A percentile compares a stretch with the other conserved stretches of the same genome.
phyloP scores from a whole-genome alignment of 1,284 basidiomycete genomes.

The Phylloporus sp. region DNA sequence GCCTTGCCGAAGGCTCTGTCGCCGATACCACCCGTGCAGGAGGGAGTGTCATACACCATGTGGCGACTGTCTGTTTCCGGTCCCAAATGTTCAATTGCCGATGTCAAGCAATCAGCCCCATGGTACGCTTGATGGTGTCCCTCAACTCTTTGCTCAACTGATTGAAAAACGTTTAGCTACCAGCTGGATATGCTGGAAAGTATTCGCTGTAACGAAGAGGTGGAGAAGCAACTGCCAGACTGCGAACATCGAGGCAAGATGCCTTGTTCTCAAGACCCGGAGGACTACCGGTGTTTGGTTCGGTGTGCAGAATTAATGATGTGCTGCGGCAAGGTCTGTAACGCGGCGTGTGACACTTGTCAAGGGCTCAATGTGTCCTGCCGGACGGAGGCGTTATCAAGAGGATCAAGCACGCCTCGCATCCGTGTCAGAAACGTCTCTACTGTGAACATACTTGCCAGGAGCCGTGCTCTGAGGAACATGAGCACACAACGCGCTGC shows the following conservation, averaged over 20 bases:
- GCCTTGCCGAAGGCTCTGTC: constrained; percentile 56
- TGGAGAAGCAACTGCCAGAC: constrained; percentile 50
- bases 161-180: constrained; percentile 42
- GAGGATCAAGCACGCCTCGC: constrained; percentile 46
- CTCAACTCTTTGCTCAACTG: not conserved
- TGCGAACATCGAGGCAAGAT: constrained; percentile 62
- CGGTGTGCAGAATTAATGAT: constrained; percentile 49
- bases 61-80: constrained; percentile 57
- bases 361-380: constrained; percentile 39
- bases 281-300: constrained; percentile 43
- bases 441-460: constrained; percentile 65
- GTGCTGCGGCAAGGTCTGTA: constrained; percentile 63
- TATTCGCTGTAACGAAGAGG: constrained; percentile 48
- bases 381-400: constrained; percentile 10
- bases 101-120: constrained; percentile 47
- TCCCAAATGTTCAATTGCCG: constrained; percentile 55
- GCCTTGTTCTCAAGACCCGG: constrained; percentile 52
- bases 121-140: constrained; percentile 49
- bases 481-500: constrained; percentile 55
- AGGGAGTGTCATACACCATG: constrained; percentile 58
- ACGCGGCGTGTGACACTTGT: constrained; percentile 54
- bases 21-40: constrained; percentile 62
- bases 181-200: constrained; percentile 47
- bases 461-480: constrained; percentile 52
- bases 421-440: constrained; percentile 56